Percentiles rank a stretch among this genome's conserved stretches.
These are phyloP conservation scores for Fusarium sp. DNA, from an alignment of 2,329 filamentous ascomycete species.

Conservation along the genomic window DNA sequence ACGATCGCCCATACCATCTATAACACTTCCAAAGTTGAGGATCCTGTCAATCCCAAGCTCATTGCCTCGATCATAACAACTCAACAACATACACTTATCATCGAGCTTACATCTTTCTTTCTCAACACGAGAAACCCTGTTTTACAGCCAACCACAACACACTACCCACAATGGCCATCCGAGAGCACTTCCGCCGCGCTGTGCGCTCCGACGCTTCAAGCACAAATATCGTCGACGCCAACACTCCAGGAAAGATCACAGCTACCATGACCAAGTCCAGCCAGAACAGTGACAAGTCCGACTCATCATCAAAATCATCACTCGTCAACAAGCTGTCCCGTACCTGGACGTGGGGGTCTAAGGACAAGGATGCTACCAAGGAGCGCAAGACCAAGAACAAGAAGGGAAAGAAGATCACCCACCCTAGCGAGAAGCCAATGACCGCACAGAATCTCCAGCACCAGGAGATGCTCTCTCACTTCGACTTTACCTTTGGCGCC, in stretches of 20 bases:
- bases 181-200: constrained; percentile 53
- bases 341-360: constrained; percentile 45
- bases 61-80: neutral
- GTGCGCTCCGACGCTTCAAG: constrained; percentile 47
- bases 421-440: constrained; percentile 56
- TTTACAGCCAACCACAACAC: neutral
- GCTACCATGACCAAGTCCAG: constrained; percentile 43
- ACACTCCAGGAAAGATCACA: constrained; percentile 41
- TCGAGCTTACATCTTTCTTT: neutral
- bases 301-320: constrained; percentile 43
- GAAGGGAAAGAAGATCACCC: constrained; percentile 40
- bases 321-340: constrained; percentile 43
- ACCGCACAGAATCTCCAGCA: constrained; percentile 56
- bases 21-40: neutral
- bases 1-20: constrained; percentile 11
- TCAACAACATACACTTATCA: constrained; percentile 1
- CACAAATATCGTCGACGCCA: constrained; percentile 45
- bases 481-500: constrained; percentile 57
- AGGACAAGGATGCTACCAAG: constrained; percentile 41
- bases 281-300: constrained; percentile 38
- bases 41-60: constrained; percentile 13
- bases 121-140: neutral
- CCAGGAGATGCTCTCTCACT: constrained; percentile 56
- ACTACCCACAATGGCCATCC: constrained; percentile 50
- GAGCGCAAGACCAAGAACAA: constrained; percentile 44